Evolutionary conservation across 2,329 filamentous ascomycete species (phyloP), one percentile per base, ranked within the genome.

Genomic region (Paecilomyces sp.): DNA sequence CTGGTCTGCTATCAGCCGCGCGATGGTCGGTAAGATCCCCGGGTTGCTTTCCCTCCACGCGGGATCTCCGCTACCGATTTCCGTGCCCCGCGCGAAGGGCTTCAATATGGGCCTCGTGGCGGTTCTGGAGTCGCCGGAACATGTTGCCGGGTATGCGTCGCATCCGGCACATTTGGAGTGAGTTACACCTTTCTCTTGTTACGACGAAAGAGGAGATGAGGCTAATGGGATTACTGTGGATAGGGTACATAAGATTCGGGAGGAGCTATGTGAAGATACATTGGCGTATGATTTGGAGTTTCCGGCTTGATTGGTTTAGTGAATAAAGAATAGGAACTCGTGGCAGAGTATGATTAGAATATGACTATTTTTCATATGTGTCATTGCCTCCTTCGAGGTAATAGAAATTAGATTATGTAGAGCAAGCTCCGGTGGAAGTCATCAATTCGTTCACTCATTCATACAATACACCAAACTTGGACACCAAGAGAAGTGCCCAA

Each of bases 121-220:
- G 3, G 70, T 79, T 5, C 60, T 81, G 63, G 78, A 80, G 62
- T 75, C 74, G 51, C 61, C 72, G 2, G 76, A 76, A 36, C 70
- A 79, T 67, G 63, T 80, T 3, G 67, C 69, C 54, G 70, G 68
- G 9, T 81, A 80, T 70, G 77, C 75, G 3, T 66, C 66, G 54
- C 79, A 80, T 70, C 77, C 77, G 53, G 77, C 76, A 30, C 79
- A 81, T 68, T 60, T 75, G 60, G 72, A 75, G 78, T 80, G 70
- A 58, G 75, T 28, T 22, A 6, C 25, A 28, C 25, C 6, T 28
- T 28, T 28, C 6, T 28, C 6, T 28, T 28, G 22, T 22, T 28
- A 28, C 25, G 25, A 6, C 25, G 25, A 6, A 22, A 22, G 47
- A 57, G 12, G 11, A 61, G 34, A 57, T 53, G 52, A 56, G n/a